These are phyloP conservation scores for Carex myosuroides DNA, from an alignment of 176 grass and related monocot species.

Conservation along the genomic window DNA sequence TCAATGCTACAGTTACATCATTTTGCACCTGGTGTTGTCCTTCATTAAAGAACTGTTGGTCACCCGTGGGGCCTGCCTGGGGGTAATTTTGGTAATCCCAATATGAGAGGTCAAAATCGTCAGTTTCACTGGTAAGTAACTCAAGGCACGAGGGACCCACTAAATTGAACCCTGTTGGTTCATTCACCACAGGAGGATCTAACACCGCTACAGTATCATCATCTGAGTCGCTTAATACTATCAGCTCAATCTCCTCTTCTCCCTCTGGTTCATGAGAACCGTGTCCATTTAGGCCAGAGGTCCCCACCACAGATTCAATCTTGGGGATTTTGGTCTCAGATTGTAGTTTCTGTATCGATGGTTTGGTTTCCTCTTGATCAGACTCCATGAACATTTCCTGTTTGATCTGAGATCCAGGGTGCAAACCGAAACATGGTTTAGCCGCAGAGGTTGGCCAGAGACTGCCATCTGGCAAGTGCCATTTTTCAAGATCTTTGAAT, in stretches of 20 bases:
- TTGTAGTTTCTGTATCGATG: slow-evolving; percentile 20
- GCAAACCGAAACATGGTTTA: slow-evolving; percentile 17
- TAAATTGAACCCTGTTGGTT: slow-evolving; percentile 24
- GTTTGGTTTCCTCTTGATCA: slow-evolving; percentile 17
- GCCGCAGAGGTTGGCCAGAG: slow-evolving; percentile 28
- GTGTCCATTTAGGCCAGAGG: slow-evolving; percentile 4
- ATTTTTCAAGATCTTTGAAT: slow-evolving; percentile 52
- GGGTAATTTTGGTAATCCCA: slow-evolving; percentile 43
- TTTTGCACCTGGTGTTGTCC: slow-evolving; percentile 14
- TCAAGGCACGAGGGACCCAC: slow-evolving; percentile 34
- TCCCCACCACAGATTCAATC: slow-evolving; percentile 35
- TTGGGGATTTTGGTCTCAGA: slow-evolving; percentile 19
- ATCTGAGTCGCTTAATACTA: slow-evolving; percentile 85
- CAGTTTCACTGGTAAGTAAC: slow-evolving; percentile 30
- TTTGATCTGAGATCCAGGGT: slow-evolving; percentile 31
- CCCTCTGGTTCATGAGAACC: slow-evolving; percentile 28
- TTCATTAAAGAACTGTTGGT: slow-evolving; percentile 19
- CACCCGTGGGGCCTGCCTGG: slow-evolving; percentile 10
- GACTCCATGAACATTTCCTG: slow-evolving; percentile 31
- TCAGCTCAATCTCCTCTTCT: slow-evolving; percentile 43
- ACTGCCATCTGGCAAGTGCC: slow-evolving; percentile 89
- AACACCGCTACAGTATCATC: slow-evolving; percentile 54
- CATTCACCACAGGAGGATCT: slow-evolving; percentile 31
- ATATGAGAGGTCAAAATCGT: slow-evolving; percentile 49
- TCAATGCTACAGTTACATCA: slow-evolving; percentile 31